Conservation (phyloP, 805 yeast species). For the Metschnikowia dekortorum region DNA sequence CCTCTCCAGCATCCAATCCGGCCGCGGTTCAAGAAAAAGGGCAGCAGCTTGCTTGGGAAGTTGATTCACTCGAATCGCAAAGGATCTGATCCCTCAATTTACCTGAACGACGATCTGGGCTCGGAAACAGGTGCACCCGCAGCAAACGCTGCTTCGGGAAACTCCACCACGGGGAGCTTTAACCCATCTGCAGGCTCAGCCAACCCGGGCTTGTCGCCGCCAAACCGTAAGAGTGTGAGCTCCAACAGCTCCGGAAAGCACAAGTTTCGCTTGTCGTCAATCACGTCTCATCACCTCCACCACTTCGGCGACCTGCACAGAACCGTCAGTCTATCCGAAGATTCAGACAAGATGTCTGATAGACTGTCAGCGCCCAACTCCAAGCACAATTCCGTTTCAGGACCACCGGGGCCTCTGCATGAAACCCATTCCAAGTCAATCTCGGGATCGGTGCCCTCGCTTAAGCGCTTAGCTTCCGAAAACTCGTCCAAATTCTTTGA, state of each 20-base stretch:
- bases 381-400: conserved; percentile 12
- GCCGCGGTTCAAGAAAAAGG: conserved; percentile 40
- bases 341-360: conserved; percentile 10
- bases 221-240: conserved; percentile 10
- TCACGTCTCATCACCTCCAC: conserved; percentile 25
- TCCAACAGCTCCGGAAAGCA: conserved; percentile 22
- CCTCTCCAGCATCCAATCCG: conserved; percentile 48
- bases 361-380: conserved; percentile 11
- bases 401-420: conserved; percentile 9
- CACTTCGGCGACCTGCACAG: conserved; percentile 11
- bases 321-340: conserved; percentile 11
- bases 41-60: conserved; percentile 35
- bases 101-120: conserved; percentile 6
- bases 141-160: conserved; percentile 8
- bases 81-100: conserved; percentile 22
- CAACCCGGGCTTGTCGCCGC: not conserved
- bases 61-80: conserved; percentile 33
- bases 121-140: not conserved
- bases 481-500: conserved; percentile 22
- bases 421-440: not conserved
- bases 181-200: conserved; percentile 9
- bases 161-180: conserved; percentile 11
- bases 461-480: not conserved
- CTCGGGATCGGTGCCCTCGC: not conserved
- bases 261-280: conserved; percentile 35